Evolutionary conservation across 2,329 filamentous ascomycete genomes (phyloP).

Genomic region (Meredithiella fracta): DNA sequence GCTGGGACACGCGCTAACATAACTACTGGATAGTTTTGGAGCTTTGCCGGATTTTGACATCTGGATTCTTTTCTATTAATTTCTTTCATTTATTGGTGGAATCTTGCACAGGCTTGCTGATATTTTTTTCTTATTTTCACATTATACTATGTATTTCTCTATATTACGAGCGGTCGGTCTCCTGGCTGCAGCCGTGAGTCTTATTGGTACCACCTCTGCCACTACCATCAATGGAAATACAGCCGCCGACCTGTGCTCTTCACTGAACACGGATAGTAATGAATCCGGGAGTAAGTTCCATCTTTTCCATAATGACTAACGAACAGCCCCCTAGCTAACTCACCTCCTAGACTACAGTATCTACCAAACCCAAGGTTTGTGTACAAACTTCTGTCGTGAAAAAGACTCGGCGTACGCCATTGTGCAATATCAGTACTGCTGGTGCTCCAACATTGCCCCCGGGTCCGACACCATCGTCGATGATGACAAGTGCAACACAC

Average conservation of each 20-base stretch:
- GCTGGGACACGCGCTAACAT: not conserved
- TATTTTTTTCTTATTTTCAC: not conserved
- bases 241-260: conserved; percentile 17
- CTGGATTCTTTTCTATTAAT: not conserved
- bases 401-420: conserved; percentile 42
- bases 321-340: not conserved
- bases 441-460: conserved; percentile 58
- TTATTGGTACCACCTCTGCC: not conserved
- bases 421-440: conserved; percentile 48
- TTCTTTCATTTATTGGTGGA: not conserved
- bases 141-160: conserved; percentile 1
- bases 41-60: not conserved
- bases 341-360: conserved; percentile 31
- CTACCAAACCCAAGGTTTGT: conserved; percentile 55
- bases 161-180: not conserved
- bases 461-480: conserved; percentile 25
- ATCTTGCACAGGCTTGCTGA: too few relatives aligned
- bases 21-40: not conserved
- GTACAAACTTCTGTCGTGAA: conserved; percentile 39
- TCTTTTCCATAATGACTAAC: not conserved
- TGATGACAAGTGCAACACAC: conserved; percentile 32
- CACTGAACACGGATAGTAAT: conserved; percentile 25
- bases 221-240: conserved; percentile 10
- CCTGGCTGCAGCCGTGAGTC: not conserved
- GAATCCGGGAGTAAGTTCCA: conserved; percentile 25